Conservation (phyloP, 2,329 filamentous ascomycete genomes). For the Pyrenophora teres region DNA sequence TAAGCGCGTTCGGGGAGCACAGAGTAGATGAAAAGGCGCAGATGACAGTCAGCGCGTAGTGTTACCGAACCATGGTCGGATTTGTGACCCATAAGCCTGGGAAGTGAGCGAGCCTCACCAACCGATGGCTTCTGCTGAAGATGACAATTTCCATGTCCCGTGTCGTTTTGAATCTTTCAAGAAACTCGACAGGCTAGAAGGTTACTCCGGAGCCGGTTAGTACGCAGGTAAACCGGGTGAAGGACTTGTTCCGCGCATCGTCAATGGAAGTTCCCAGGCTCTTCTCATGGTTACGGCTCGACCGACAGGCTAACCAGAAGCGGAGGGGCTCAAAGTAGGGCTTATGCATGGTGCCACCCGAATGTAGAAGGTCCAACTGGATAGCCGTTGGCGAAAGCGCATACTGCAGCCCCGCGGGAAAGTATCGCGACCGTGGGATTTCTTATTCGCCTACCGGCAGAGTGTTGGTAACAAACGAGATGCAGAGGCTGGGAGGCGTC, state of each 20-base stretch:
- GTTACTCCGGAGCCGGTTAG: too few relatives aligned
- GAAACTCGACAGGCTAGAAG: slow-evolving; percentile 9
- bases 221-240: background rate
- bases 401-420: slow-evolving; percentile 19
- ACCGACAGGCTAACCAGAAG: slow-evolving; percentile 5
- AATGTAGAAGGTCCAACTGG: slow-evolving; percentile 23
- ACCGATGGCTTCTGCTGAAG: slow-evolving; percentile 1
- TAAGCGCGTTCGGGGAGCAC: slow-evolving; percentile 19
- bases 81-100: slow-evolving; percentile 16
- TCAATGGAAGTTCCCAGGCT: background rate
- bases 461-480: background rate
- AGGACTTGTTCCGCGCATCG: background rate
- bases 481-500: background rate
- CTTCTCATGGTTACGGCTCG: slow-evolving; percentile 4
- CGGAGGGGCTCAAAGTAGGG: background rate
- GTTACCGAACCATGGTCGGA: slow-evolving; percentile 32
- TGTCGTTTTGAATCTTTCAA: slow-evolving; percentile 11
- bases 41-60: slow-evolving; percentile 41
- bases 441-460: slow-evolving; percentile 13
- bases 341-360: slow-evolving; percentile 9
- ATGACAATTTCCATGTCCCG: background rate
- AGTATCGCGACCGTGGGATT: slow-evolving; percentile 6
- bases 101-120: slow-evolving; percentile 5
- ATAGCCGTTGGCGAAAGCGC: slow-evolving; percentile 13
- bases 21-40: slow-evolving; percentile 24